Evolutionary conservation across 768 basidiomycete species (phyloP).

Genomic region (Tylopilus subfusipes): DNA sequence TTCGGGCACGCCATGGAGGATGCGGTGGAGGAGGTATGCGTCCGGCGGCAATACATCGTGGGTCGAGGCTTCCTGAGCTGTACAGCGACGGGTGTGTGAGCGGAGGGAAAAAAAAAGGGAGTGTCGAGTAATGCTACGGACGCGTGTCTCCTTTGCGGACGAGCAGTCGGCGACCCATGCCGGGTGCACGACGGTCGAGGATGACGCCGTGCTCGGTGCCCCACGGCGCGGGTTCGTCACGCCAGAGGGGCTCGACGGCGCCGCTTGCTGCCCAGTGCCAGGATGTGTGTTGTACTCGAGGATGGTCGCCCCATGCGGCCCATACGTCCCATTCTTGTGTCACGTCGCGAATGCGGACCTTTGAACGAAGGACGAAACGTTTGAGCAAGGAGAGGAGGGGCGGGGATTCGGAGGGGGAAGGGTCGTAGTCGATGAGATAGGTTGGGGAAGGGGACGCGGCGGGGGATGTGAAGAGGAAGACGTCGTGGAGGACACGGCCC

Average conservation of each 20-base stretch:
- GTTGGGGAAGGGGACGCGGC: slow-evolving; percentile 43
- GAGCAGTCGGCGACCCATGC: slow-evolving; percentile 76
- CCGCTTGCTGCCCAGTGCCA: slow-evolving; percentile 69
- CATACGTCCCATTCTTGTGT: slow-evolving; percentile 78
- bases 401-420: slow-evolving; percentile 53
- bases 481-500: slow-evolving; percentile 89
- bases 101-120: background rate
- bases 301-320: slow-evolving; percentile 67
- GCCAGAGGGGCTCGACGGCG: slow-evolving; percentile 76
- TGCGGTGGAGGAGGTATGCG: slow-evolving; percentile 75
- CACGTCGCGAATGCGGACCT: slow-evolving; percentile 78
- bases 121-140: slow-evolving; percentile 42
- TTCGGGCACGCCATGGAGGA: slow-evolving; percentile 84
- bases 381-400: slow-evolving; percentile 71
- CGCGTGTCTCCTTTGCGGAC: slow-evolving; percentile 68
- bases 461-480: slow-evolving; percentile 72
- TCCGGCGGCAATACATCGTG: slow-evolving; percentile 52
- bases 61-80: slow-evolving; percentile 52
- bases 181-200: slow-evolving; percentile 63
- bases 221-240: slow-evolving; percentile 46
- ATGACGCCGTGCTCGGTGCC: slow-evolving; percentile 50
- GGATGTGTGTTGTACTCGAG: slow-evolving; percentile 37
- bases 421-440: slow-evolving; percentile 73
- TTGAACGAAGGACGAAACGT: slow-evolving; percentile 82
- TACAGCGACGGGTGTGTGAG: slow-evolving; percentile 7